phyloP scores from a whole-genome alignment of 73 alveolate species.

The Stentor roeselii region DNA sequence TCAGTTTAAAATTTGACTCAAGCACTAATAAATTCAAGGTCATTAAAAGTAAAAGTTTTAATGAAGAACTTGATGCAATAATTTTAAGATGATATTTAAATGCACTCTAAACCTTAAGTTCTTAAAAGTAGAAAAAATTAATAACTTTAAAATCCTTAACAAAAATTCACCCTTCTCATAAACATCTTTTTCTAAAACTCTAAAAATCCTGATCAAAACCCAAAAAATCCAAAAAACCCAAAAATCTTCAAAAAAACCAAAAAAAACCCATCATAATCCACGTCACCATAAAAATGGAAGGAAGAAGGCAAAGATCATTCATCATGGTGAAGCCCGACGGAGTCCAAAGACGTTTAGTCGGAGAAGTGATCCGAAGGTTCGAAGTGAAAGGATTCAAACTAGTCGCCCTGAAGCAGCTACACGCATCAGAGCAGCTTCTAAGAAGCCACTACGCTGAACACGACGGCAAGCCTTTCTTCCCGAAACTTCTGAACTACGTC shows the following conservation, averaged over 20 bases:
- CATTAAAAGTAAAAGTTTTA: not conserved
- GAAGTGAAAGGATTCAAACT: slow-evolving; percentile 95
- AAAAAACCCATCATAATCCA: no score
- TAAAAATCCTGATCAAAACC: no score
- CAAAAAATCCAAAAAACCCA: no score
- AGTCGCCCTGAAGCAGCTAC: slow-evolving; percentile 82
- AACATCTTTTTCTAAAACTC: no score
- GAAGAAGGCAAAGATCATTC: slow-evolving; percentile 84
- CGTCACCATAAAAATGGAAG: slow-evolving; percentile 30
- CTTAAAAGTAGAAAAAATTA: no score
- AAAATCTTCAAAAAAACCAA: no score
- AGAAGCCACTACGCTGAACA: slow-evolving; percentile 94
- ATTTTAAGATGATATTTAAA: not conserved
- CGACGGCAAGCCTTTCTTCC: slow-evolving; percentile 90
- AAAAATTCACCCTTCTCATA: no score
- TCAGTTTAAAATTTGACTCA: not conserved
- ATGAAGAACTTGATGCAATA: not conserved
- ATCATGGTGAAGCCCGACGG: slow-evolving; percentile 99
- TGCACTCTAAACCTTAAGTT: no score
- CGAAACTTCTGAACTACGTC: slow-evolving; percentile 80
- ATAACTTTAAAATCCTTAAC: no score
- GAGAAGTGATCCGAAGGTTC: slow-evolving; percentile 88
- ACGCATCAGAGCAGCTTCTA: slow-evolving; percentile 79
- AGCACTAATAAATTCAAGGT: not conserved
- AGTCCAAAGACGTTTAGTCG: slow-evolving; percentile 97